These are phyloP conservation scores for Combretum micranthum DNA, from an alignment of 345 rosid species.

Conservation along the genomic window DNA sequence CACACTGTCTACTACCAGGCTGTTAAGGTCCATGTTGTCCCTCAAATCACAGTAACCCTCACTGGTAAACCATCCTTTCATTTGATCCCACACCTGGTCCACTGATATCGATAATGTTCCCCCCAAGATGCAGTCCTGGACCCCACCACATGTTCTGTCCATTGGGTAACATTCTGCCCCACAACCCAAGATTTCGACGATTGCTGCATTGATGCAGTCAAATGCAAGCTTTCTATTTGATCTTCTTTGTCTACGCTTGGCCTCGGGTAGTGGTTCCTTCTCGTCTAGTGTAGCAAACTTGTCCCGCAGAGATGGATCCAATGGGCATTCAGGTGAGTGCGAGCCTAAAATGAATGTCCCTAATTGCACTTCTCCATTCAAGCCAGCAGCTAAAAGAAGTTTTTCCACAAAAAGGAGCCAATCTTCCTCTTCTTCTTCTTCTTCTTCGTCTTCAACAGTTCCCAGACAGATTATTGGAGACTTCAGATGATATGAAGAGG, in stretches of 20 bases:
- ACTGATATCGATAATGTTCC: slow-evolving; percentile 24
- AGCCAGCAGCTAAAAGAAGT: slow-evolving; percentile 48
- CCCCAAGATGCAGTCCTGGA: slow-evolving; percentile 9
- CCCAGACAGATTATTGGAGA: slow-evolving; percentile 21
- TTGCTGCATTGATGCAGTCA: slow-evolving; percentile 62
- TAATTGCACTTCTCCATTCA: slow-evolving; percentile 27
- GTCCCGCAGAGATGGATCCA: slow-evolving; percentile 68
- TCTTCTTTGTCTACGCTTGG: slow-evolving; percentile 55
- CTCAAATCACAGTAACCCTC: slow-evolving; percentile 24
- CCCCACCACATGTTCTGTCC: slow-evolving; percentile 14
- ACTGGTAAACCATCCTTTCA: slow-evolving; percentile 54
- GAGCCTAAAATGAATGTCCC: slow-evolving; percentile 37
- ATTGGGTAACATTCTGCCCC: slow-evolving; percentile 20
- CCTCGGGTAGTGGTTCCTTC: slow-evolving; percentile 57
- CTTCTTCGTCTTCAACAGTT: slow-evolving; percentile 27
- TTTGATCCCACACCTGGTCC: slow-evolving; percentile 60
- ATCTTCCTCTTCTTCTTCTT: too few species aligned
- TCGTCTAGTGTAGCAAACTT: slow-evolving; percentile 29
- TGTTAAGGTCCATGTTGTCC: slow-evolving; percentile 26
- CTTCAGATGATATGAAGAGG: slow-evolving; percentile 29
- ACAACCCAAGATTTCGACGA: slow-evolving; percentile 36
- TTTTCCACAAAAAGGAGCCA: slow-evolving; percentile 51
- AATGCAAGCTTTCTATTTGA: slow-evolving; percentile 60
- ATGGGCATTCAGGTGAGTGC: slow-evolving; percentile 73
- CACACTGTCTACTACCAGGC: slow-evolving; percentile 28